Evolutionary conservation across 768 basidiomycete genomes (phyloP).

Genomic region (Boletales sp.): DNA sequence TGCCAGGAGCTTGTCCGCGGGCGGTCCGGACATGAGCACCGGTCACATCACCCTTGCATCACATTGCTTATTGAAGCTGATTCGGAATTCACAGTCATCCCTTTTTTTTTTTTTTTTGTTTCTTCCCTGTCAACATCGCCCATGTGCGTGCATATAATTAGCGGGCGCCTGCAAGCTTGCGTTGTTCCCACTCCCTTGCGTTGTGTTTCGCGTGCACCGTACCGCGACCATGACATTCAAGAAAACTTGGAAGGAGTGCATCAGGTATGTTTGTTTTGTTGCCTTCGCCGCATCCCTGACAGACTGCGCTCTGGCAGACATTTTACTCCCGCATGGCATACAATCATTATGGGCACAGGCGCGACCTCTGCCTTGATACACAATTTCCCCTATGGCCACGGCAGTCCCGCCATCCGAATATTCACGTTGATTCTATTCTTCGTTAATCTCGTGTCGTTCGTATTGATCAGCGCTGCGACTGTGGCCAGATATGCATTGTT

Average conservation of each 20-base stretch:
- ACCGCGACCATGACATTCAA: conserved; percentile 11
- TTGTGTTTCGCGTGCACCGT: no score
- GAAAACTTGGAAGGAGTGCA: conserved; percentile 37
- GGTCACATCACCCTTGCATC: no score
- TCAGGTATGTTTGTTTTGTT: conserved; percentile 21
- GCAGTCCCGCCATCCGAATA: conserved; percentile 30
- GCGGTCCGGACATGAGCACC: no score
- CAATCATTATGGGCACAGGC: conserved; percentile 48
- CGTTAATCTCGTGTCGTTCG: conserved; percentile 40
- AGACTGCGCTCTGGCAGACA: conserved; percentile 26
- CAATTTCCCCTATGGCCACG: conserved; percentile 40
- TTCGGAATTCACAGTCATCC: conserved; percentile 1
- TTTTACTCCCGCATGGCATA: conserved; percentile 47
- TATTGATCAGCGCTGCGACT: conserved; percentile 31
- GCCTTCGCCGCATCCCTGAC: not conserved
- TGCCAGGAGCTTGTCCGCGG: no score
- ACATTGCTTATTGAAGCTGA: not conserved
- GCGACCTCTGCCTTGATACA: conserved; percentile 38
- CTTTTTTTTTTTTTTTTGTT: no score
- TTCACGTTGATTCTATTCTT: conserved; percentile 38
- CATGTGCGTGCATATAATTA: not conserved
- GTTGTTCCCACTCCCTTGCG: not conserved
- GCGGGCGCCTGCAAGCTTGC: not conserved
- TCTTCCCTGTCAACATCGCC: no score
- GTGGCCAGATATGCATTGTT: conserved; percentile 40